These are phyloP conservation scores for Talinum fruticosum DNA, from an alignment of 148 eudicot genomes.

Conservation along the genomic window DNA sequence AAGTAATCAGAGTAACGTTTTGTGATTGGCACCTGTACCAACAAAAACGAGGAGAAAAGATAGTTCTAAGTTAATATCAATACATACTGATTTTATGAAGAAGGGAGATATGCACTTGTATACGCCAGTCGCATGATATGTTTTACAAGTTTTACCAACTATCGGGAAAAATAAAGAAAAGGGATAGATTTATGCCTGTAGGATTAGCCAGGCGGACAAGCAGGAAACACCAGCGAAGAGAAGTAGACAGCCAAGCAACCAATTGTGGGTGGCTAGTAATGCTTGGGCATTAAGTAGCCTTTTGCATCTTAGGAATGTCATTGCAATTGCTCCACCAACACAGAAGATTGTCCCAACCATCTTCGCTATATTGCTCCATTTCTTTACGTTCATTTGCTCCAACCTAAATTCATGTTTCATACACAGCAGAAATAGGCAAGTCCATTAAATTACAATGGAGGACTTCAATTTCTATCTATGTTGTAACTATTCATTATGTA, in stretches of 20 bases:
- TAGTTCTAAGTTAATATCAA: neutral
- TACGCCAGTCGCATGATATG: too few relatives aligned
- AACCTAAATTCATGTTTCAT: slow-evolving; percentile 30
- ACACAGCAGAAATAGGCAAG: too few relatives aligned
- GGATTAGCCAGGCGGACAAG: slow-evolving; percentile 77
- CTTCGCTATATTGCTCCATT: slow-evolving; percentile 32
- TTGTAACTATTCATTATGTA: too few relatives aligned
- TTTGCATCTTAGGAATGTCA: slow-evolving; percentile 63
- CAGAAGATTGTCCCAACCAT: slow-evolving; percentile 55
- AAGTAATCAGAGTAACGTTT: slow-evolving; percentile 51
- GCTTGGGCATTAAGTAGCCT: slow-evolving; percentile 46
- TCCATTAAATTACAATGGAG: too few relatives aligned
- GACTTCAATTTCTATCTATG: too few relatives aligned
- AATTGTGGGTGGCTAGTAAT: slow-evolving; percentile 27
- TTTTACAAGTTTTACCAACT: too few relatives aligned
- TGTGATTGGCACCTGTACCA: slow-evolving; percentile 48
- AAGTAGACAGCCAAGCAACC: slow-evolving; percentile 72
- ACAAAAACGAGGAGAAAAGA: neutral
- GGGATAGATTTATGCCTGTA: slow-evolving; percentile 44
- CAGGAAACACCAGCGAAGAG: slow-evolving; percentile 53
- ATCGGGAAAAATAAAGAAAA: too few relatives aligned
- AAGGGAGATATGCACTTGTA: too few relatives aligned
- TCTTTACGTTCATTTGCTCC: slow-evolving; percentile 55
- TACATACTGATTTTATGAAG: too few relatives aligned
- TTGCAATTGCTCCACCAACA: slow-evolving; percentile 57